phyloP scores from a whole-genome alignment of 352 stramenopile species.

The Blastocystis sp. region DNA sequence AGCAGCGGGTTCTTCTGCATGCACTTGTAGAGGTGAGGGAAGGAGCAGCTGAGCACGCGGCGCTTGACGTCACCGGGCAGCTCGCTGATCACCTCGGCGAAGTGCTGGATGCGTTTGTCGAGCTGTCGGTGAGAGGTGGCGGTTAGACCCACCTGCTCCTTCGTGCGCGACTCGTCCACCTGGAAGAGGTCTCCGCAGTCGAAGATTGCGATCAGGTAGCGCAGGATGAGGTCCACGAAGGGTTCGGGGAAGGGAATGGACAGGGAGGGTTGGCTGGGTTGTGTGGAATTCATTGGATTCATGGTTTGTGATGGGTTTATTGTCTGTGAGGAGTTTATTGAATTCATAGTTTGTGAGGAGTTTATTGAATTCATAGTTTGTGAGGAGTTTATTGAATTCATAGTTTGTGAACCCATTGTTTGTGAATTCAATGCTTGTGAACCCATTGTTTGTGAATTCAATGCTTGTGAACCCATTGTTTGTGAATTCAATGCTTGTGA shows the following conservation, averaged over 20 bases:
- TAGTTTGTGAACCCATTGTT: neutral
- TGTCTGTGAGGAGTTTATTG: too few species aligned
- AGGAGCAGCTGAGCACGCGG: neutral
- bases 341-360: too few species aligned
- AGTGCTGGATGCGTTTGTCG: neutral
- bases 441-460: too few species aligned
- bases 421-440: neutral
- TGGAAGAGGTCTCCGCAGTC: constrained; percentile 35
- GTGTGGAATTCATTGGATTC: too few species aligned
- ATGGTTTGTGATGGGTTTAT: too few species aligned
- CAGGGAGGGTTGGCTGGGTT: neutral
- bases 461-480: too few species aligned
- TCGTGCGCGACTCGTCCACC: neutral
- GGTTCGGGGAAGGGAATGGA: neutral
- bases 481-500: too few species aligned
- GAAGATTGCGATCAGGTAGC: constrained; percentile 20
- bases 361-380: too few species aligned
- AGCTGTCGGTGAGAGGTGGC: neutral
- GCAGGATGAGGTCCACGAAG: neutral
- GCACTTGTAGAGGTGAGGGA: constrained; percentile 20
- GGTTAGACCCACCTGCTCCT: neutral
- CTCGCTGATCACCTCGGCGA: constrained; percentile 24
- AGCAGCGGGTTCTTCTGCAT: constrained; percentile 39
- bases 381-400: neutral
- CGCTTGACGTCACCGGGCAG: constrained; percentile 22